Conservation (phyloP, 768 basidiomycete genomes). For the Mycena sanguinolenta region DNA sequence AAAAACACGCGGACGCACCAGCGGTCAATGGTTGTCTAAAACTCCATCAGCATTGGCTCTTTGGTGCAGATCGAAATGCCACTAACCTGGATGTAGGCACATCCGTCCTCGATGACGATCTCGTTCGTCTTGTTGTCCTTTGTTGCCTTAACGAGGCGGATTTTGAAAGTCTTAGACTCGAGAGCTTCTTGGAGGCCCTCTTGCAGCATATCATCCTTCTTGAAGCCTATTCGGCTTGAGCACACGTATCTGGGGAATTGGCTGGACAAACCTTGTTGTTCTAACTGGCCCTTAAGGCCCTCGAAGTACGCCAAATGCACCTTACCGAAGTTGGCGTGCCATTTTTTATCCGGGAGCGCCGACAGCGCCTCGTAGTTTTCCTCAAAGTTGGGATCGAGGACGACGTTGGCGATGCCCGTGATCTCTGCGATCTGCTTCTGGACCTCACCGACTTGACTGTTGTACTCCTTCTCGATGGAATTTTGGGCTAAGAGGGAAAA, state of each 20-base stretch:
- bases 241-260: neutral
- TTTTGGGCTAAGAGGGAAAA: constrained; percentile 48
- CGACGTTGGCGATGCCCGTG: constrained; percentile 44
- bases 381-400: constrained; percentile 54
- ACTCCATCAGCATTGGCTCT: neutral
- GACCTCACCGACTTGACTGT: constrained; percentile 44
- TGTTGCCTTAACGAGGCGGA: constrained; percentile 50
- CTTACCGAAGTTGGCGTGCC: constrained; percentile 17
- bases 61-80: neutral
- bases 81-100: constrained; percentile 52
- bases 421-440: constrained; percentile 45
- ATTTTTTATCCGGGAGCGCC: constrained; percentile 14
- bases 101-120: constrained; percentile 49
- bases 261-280: constrained; percentile 31
- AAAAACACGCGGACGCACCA: constrained; percentile 28
- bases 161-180: constrained; percentile 50
- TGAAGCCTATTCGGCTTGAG: constrained; percentile 42
- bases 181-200: constrained; percentile 54
- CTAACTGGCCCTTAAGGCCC: constrained; percentile 47
- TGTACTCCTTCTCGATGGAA: constrained; percentile 48
- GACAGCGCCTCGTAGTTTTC: constrained; percentile 45
- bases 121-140: constrained; percentile 43
- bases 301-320: constrained; percentile 26
- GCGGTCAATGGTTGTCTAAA: constrained; percentile 41
- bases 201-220: constrained; percentile 54